These are phyloP conservation scores for Aspergillus quadrilineatus DNA, from an alignment of 2,329 filamentous ascomycete genomes.

Conservation along the genomic window DNA sequence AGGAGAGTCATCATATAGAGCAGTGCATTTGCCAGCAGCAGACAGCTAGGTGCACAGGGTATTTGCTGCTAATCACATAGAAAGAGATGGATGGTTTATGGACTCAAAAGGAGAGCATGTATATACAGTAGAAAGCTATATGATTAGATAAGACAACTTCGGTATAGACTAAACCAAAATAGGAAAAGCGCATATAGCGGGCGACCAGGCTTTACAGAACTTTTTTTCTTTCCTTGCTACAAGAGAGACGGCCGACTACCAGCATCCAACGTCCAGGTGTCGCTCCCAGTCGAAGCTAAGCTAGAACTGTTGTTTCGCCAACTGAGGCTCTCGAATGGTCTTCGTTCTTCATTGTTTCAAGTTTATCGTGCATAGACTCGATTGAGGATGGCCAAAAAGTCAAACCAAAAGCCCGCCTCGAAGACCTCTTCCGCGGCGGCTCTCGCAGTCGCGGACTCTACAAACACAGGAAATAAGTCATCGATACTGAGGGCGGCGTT, in stretches of 20 bases:
- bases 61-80: background rate
- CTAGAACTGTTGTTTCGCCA: constrained; percentile 7
- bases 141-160: constrained; percentile 36
- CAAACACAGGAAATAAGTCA: constrained; percentile 43
- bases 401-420: constrained; percentile 41
- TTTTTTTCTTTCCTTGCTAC: constrained; percentile 41
- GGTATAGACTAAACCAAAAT: constrained; percentile 24
- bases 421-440: constrained; percentile 47
- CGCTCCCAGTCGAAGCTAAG: constrained; percentile 17
- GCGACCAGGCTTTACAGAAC: constrained; percentile 37
- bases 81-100: background rate
- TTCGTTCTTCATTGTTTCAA: background rate
- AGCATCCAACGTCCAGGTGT: constrained; percentile 25
- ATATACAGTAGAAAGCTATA: background rate
- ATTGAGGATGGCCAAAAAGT: constrained; percentile 48
- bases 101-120: background rate
- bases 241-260: constrained; percentile 26
- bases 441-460: constrained; percentile 36
- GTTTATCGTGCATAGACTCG: constrained; percentile 6
- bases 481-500: constrained; percentile 52
- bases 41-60: background rate
- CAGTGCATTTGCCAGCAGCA: background rate
- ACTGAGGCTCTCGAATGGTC: constrained; percentile 9
- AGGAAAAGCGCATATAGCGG: constrained; percentile 31
- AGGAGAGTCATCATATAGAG: background rate